Percentiles rank a stretch among this genome's conserved stretches.
Conservation (phyloP, 305 asterid species). For the Fraxinus dipetala region DNA sequence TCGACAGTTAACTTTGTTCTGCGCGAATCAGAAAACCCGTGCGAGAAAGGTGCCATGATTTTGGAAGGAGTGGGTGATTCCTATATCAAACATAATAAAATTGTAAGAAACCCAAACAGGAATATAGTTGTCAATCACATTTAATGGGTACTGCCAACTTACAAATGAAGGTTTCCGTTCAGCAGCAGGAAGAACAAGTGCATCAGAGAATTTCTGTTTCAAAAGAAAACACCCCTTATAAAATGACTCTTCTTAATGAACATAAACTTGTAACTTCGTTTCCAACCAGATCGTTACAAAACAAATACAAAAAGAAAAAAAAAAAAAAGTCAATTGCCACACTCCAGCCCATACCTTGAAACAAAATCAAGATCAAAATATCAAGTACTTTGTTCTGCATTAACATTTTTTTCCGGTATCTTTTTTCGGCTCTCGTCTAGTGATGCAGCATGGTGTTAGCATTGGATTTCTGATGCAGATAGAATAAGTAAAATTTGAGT, state of each 20-base stretch:
- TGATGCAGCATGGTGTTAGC: background rate
- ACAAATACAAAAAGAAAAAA: background rate
- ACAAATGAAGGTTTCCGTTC: conserved; percentile 71
- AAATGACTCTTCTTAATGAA: background rate
- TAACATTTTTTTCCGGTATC: background rate
- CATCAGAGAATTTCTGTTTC: conserved; percentile 70
- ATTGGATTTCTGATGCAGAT: background rate
- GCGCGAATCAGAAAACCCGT: conserved; percentile 79
- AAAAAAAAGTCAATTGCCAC: background rate
- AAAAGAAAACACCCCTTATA: conserved; percentile 19
- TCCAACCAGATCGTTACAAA: background rate
- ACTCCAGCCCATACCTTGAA: background rate
- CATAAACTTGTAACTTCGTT: background rate
- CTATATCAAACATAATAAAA: conserved; percentile 42
- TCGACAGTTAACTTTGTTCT: conserved; percentile 67
- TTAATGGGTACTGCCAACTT: conserved; percentile 33
- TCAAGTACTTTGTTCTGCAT: background rate
- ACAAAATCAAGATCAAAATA: background rate
- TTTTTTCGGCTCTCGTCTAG: background rate
- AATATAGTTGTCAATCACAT: conserved; percentile 17
- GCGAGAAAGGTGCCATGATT: conserved; percentile 56
- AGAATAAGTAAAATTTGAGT: background rate
- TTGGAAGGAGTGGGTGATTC: conserved; percentile 97
- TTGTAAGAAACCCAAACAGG: conserved; percentile 20
- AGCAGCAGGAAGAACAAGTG: conserved; percentile 56